Evolutionary conservation across 2,329 filamentous ascomycete genomes (phyloP).

Genomic region (Gyromitra esculenta): DNA sequence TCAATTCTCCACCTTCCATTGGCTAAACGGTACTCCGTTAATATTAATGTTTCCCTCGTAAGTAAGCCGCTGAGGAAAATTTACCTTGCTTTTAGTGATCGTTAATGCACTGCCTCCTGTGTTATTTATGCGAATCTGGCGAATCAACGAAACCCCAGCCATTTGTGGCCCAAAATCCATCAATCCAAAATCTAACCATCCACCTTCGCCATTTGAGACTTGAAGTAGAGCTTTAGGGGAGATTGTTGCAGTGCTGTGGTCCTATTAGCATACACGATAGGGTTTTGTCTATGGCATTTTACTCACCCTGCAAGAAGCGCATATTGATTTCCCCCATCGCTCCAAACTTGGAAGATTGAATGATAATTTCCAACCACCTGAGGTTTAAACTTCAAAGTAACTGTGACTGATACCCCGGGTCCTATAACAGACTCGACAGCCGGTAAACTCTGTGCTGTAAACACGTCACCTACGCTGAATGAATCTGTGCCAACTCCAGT

Average conservation of each 20-base stretch:
- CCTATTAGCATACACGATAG: background rate
- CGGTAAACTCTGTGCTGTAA: conserved; percentile 59
- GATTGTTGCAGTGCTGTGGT: conserved; percentile 59
- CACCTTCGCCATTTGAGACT: conserved; percentile 60
- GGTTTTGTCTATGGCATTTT: background rate
- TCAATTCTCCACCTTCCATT: conserved; percentile 59
- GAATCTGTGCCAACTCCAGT: conserved; percentile 56
- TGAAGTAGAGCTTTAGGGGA: conserved; percentile 60
- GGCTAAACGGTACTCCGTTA: conserved; percentile 52
- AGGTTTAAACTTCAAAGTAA: conserved; percentile 60
- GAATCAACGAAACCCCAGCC: conserved; percentile 58
- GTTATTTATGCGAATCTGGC: conserved; percentile 61
- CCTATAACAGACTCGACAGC: conserved; percentile 58
- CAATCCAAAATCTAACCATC: conserved; percentile 57
- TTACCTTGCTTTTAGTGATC: conserved; percentile 60
- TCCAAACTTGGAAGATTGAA: conserved; percentile 60
- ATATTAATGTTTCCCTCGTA: background rate
- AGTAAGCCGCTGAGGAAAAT: background rate
- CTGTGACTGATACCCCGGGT: conserved; percentile 58
- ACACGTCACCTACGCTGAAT: conserved; percentile 59
- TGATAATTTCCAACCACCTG: conserved; percentile 59
- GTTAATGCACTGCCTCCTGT: conserved; percentile 60
- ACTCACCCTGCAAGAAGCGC: conserved; percentile 58
- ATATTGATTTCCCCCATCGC: conserved; percentile 59
- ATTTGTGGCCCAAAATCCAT: conserved; percentile 60